Base-by-base conservation (phyloP, 768 basidiomycete species). In the Suillus spraguei region DNA sequence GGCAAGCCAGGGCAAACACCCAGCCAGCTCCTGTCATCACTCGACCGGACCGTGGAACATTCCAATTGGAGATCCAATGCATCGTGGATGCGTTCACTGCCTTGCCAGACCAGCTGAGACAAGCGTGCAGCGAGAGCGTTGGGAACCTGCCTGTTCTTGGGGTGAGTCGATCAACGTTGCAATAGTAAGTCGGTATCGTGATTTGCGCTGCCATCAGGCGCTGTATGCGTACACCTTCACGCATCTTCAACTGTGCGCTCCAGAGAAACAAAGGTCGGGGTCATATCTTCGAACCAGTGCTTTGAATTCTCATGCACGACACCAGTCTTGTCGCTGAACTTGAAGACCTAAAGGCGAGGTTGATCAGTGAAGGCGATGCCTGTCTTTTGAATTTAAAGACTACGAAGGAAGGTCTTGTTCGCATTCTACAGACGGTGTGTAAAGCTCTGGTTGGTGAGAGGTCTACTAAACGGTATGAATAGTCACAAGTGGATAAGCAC, bases 211-310 rank as follows among this genome's bases (percentile, higher is more conserved):
- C 28, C 17, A 36, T 28, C 33, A 74, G 72, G 73, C 70, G 44
- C 47, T 74, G 54, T 67, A 74, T 8, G 74, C 72, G 33, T 74
- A 76, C 47, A 65, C 66, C 3, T 74, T 70, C 36, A 74, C 74
- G 6, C 74, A 74, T 58, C 35, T 74, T 32, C 33, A 66, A 13
- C 6, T 22, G 46, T 74, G 72, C 33, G 47, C 64, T 60, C 55
- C 41, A 38, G 64, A 59, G 32, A 28, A 66, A 46, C 66, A 58
- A 70, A 1, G 64, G 56, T 55, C 5, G 16, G 14, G 63, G 63
- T 17, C 60, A 65, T 35, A 47, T 69, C 66, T 69, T 63, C 59
- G 3, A 24, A 2, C 13, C 59, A 56, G 28, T 41, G 38, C 64
- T n/a, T 47, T 74, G 50, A 50, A 66, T 39, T n/a, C 28, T 28